These are phyloP conservation scores for Aspergillus felis DNA, from an alignment of 2,329 filamentous ascomycete species.

Conservation along the genomic window DNA sequence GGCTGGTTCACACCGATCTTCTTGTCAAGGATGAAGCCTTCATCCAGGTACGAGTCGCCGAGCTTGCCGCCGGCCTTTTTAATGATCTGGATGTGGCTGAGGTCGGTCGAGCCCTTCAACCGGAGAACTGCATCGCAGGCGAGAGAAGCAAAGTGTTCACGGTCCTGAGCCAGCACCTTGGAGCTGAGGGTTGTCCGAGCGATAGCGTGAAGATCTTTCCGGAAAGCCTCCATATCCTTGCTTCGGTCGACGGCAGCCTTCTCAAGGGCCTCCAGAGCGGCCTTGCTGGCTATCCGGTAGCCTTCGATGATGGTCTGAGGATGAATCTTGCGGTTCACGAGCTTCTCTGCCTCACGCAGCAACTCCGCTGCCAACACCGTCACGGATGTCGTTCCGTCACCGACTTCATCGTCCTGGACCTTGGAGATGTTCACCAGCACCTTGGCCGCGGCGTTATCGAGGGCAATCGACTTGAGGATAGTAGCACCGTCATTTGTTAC, in stretches of 20 bases:
- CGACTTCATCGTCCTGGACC: slow-evolving; percentile 97
- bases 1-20: slow-evolving; percentile 99
- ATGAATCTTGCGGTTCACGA: slow-evolving; percentile 97
- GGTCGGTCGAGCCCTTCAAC: slow-evolving; percentile 83
- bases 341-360: slow-evolving; percentile 90
- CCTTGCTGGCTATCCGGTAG: slow-evolving; percentile 92
- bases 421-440: slow-evolving; percentile 99
- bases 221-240: slow-evolving; percentile 76
- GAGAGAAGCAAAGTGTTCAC: slow-evolving; percentile 83
- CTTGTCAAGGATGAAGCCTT: slow-evolving; percentile 98
- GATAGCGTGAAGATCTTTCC: slow-evolving; percentile 83
- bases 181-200: slow-evolving; percentile 94
- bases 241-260: slow-evolving; percentile 86
- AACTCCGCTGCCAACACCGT: slow-evolving; percentile 93
- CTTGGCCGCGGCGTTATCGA: slow-evolving; percentile 97
- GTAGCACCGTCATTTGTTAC: slow-evolving; percentile 99
- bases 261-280: slow-evolving; percentile 79
- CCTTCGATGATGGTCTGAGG: slow-evolving; percentile 99
- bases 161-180: slow-evolving; percentile 92
- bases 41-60: slow-evolving; percentile 94
- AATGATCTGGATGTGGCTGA: slow-evolving; percentile 98
- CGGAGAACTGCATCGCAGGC: slow-evolving; percentile 89
- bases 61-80: slow-evolving; percentile 99
- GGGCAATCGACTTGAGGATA: slow-evolving; percentile 95
- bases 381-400: slow-evolving; percentile 97